Percentiles rank a stretch among this genome's conserved stretches.
Evolutionary conservation across 352 stramenopile genomes (phyloP).

Genomic region (Globisporangium lucens): DNA sequence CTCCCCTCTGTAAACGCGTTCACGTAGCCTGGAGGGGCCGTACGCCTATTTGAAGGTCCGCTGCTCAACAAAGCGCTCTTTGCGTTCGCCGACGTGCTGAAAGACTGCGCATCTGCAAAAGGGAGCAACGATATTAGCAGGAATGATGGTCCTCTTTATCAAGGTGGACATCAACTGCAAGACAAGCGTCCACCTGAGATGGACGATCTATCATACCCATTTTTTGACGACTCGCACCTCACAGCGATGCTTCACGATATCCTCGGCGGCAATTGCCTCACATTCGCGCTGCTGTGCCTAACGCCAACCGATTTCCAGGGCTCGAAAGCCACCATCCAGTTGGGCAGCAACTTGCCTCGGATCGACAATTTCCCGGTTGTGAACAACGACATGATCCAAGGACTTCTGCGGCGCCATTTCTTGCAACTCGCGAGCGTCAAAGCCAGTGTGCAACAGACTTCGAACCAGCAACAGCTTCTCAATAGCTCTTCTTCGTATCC

Average conservation of each 20-base stretch:
- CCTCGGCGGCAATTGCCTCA: slow-evolving; percentile 52
- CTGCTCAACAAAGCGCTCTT: slow-evolving; percentile 58
- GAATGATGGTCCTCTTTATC: not conserved
- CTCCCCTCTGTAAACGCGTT: not conserved
- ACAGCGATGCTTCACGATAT: slow-evolving; percentile 45
- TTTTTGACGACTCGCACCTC: slow-evolving; percentile 31
- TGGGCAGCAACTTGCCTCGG: slow-evolving; percentile 27
- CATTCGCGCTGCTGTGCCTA: slow-evolving; percentile 42
- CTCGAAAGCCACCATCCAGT: slow-evolving; percentile 35
- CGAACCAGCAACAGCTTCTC: not conserved
- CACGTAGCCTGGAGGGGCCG: slow-evolving; percentile 22
- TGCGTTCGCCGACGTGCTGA: slow-evolving; percentile 36
- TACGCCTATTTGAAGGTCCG: slow-evolving; percentile 48
- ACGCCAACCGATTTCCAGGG: slow-evolving; percentile 34
- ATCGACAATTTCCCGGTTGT: slow-evolving; percentile 49
- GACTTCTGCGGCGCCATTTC: slow-evolving; percentile 32
- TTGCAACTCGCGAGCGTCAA: slow-evolving; percentile 8
- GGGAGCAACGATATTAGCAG: not conserved
- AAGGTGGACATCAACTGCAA: not conserved
- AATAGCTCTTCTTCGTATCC: not conserved
- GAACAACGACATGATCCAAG: slow-evolving; percentile 55
- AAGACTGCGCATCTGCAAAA: slow-evolving; percentile 5
- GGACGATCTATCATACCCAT: slow-evolving; percentile 11
- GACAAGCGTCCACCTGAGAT: not conserved
- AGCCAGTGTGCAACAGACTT: not conserved